Evolutionary conservation across 441 rosid species (phyloP).

Genomic region (Macaranga tanarius): DNA sequence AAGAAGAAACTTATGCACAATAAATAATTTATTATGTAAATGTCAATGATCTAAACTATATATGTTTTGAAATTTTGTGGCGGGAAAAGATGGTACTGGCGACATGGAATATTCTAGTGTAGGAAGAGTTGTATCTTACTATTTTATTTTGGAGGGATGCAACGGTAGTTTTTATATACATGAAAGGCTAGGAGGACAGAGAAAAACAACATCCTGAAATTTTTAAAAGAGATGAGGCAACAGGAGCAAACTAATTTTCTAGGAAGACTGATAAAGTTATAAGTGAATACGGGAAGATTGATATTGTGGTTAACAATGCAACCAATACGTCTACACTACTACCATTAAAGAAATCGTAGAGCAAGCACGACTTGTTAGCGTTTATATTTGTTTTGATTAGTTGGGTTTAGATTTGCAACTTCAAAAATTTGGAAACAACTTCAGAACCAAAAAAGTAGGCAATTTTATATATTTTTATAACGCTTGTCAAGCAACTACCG

Average conservation of each 20-base stretch:
- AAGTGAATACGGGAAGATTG: constrained; percentile 41
- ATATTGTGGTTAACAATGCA: constrained; percentile 52
- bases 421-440: too few relatives aligned
- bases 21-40: too few relatives aligned
- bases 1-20: too few relatives aligned
- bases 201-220: constrained; percentile 43
- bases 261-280: constrained; percentile 49
- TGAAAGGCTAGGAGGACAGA: constrained; percentile 58
- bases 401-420: too few relatives aligned
- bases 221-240: constrained; percentile 36
- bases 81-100: constrained; percentile 65
- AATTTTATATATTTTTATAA: constrained; percentile 47
- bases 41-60: too few relatives aligned
- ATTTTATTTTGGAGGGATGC: constrained; percentile 59
- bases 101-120: constrained; percentile 72
- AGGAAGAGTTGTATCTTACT: constrained; percentile 54
- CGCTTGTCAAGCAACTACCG: too few relatives aligned
- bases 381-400: too few relatives aligned
- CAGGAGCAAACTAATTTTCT: too few relatives aligned
- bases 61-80: not conserved
- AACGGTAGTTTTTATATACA: constrained; percentile 61
- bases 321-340: constrained; percentile 33
- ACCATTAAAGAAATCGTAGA: constrained; percentile 46
- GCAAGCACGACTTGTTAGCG: constrained; percentile 46
- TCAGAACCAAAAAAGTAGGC: constrained; percentile 45